Evolutionary conservation across 2,329 filamentous ascomycete genomes (phyloP).

Genomic region (Xylariomycetidae sp.): DNA sequence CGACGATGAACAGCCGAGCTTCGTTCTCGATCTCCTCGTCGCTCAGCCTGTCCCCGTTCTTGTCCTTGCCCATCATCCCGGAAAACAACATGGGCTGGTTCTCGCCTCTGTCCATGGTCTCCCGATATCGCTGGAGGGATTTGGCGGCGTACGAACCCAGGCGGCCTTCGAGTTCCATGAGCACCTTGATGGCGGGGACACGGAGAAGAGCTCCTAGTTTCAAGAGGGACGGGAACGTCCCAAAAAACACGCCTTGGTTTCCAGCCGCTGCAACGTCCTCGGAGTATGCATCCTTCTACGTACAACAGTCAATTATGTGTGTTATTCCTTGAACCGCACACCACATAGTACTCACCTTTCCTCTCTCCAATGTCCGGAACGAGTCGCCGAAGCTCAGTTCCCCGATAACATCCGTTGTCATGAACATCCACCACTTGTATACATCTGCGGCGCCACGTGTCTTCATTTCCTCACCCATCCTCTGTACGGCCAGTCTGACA

Average conservation of each 20-base stretch:
- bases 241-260: too few species aligned
- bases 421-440: conserved; percentile 49
- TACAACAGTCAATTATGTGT: not conserved
- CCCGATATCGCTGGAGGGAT: conserved; percentile 12
- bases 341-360: conserved; percentile 34
- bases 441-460: conserved; percentile 36
- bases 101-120: conserved; percentile 23
- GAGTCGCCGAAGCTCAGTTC: conserved; percentile 53
- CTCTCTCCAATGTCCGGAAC: conserved; percentile 46
- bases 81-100: conserved; percentile 11
- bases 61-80: conserved; percentile 9
- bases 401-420: conserved; percentile 50
- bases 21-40: conserved; percentile 29
- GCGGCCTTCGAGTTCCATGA: too few species aligned
- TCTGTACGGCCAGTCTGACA: conserved; percentile 34
- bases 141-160: too few species aligned
- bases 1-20: conserved; percentile 27
- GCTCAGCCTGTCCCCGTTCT: conserved; percentile 9
- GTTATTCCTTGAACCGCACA: not conserved
- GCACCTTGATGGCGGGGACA: too few species aligned
- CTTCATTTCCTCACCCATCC: conserved; percentile 40
- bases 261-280: too few species aligned
- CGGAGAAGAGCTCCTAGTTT: too few species aligned
- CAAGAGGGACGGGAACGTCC: too few species aligned
- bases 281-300: too few species aligned